Evolutionary conservation across 441 rosid genomes (phyloP).

Genomic region (Melianthus villosus): DNA sequence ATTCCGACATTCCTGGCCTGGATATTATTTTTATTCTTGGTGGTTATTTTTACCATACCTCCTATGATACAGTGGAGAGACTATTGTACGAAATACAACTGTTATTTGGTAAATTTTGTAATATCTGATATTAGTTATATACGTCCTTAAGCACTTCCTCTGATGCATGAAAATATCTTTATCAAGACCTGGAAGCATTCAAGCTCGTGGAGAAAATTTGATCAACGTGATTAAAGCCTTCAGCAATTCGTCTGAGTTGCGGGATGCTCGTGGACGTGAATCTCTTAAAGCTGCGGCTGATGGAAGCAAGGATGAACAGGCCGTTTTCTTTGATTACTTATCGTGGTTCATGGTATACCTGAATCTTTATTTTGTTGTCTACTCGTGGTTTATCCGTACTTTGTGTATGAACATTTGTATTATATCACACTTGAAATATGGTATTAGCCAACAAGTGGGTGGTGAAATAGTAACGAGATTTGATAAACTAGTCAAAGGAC

Average conservation of each 20-base stretch:
- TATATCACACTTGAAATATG: no score
- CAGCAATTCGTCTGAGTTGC: constrained; percentile 56
- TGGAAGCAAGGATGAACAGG: constrained; percentile 36
- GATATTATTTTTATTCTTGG: constrained; percentile 93
- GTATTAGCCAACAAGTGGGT: no score
- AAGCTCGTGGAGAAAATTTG: constrained; percentile 96
- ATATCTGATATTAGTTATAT: no score
- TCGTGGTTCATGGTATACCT: constrained; percentile 60
- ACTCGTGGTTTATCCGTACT: no score
- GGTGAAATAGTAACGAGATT: no score
- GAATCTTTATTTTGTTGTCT: no score
- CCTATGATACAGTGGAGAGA: constrained; percentile 87
- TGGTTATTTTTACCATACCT: constrained; percentile 96
- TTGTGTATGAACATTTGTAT: no score
- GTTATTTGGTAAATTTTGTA: constrained; percentile 40
- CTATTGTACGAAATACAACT: constrained; percentile 70
- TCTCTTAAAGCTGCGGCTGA: constrained; percentile 20
- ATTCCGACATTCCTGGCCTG: constrained; percentile 83
- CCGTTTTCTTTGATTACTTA: constrained; percentile 90
- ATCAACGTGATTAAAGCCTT: constrained; percentile 58
- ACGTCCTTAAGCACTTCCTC: constrained; percentile 19
- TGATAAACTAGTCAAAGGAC: no score
- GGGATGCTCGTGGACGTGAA: constrained; percentile 39
- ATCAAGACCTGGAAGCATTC: constrained; percentile 96
- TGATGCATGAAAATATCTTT: constrained; percentile 18